Conservation (phyloP, 306 rosid genomes). For the Gleditsia sinensis region DNA sequence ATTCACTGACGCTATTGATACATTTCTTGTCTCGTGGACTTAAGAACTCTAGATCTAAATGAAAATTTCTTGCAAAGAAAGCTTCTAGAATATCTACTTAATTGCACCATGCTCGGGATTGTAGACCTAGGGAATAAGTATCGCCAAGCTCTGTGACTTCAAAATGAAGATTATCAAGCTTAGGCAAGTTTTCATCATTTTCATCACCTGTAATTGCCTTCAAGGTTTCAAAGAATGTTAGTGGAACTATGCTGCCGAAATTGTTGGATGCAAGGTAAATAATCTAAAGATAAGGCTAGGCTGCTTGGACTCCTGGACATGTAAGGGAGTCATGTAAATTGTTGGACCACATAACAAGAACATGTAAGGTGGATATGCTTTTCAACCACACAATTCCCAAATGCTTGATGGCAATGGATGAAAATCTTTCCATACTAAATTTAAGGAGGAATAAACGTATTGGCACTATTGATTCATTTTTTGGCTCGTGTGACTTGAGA, state of each 20-base stretch:
- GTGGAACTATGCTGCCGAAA: neutral
- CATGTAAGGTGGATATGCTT: neutral
- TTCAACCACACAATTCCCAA: neutral
- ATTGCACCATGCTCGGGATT: neutral
- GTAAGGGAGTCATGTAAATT: neutral
- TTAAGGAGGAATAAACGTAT: neutral
- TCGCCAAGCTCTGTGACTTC: rapidly evolving
- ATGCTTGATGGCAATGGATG: too few species aligned
- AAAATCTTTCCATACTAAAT: too few species aligned
- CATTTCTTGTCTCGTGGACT: neutral
- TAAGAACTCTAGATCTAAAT: neutral
- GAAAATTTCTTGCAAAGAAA: slow-evolving; percentile 32
- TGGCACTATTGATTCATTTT: neutral
- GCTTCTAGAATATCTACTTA: neutral
- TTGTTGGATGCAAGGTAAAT: neutral
- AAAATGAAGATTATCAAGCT: neutral
- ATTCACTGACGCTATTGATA: neutral
- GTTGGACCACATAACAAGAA: neutral
- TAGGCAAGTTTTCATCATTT: neutral
- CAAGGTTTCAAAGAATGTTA: neutral
- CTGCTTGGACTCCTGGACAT: slow-evolving; percentile 1
- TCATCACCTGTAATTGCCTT: neutral
- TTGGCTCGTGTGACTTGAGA: neutral
- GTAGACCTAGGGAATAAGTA: slow-evolving; percentile 27
- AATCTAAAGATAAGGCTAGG: neutral